Base-by-base conservation (phyloP, 169 alveolate species). In the Cyclospora cayetanensis region DNA sequence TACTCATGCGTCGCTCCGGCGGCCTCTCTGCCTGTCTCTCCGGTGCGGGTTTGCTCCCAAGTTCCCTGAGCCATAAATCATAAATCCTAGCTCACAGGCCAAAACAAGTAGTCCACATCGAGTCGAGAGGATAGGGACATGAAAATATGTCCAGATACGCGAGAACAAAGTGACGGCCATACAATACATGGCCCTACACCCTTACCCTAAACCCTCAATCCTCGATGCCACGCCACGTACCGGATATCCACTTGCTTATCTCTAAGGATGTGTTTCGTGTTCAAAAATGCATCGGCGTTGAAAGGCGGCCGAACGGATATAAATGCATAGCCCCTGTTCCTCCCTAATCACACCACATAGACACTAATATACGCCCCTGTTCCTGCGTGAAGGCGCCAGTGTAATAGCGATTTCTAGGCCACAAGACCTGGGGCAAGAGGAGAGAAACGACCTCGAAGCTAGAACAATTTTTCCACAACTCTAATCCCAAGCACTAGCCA, bases 11-110 rank as follows among this genome's bases (percentile, higher is more conserved):
- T 63, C 90, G 35, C 74, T 80, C 90, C 12, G 90, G 90, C 37
- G 22, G 60, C 52, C 90, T 35, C 66, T 80, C 90, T 0, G 90
- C 55, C 60, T 80, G 90, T 39, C 90, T 22, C 77, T 80, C 90
- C 53, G 90, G 76, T 0, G 77, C 70, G n/a, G 90, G 90, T 55
- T 80, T 80, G 90, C 90, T 80, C 9, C 76, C 50, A 35, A 80
- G 37, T 29, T 80, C 89, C 89, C 89, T 79, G 53, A 1, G 20
- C 68, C 74, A 79, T 53, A 79, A 52, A 29, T 1, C 76, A 79
- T 74, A 79, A 50, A 52, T 0, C 31, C 35, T 5, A n/a, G n/a
- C n/a, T n/a, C n/a, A 50, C 34, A 79, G 34, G 50, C 74, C 72
- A 3, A 29, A 29, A 31, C 20, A n/a, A n/a, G n/a, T n/a, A n/a